Conservation (phyloP, 225 moss, liverwort and hornwort species). For the Physcomitrellopsis africana region DNA sequence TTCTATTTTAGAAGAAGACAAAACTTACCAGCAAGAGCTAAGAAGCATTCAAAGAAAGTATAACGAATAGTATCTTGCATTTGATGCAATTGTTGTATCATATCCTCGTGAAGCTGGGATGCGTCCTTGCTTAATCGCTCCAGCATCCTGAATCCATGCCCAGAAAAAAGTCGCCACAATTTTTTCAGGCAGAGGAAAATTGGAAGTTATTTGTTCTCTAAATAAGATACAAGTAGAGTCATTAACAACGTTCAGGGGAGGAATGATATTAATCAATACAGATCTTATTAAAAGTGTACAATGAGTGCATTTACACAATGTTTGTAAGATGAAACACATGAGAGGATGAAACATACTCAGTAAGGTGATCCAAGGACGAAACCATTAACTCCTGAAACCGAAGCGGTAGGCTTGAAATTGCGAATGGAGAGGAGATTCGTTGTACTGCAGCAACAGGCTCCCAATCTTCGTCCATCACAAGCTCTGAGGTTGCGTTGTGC, state of each 20-base stretch:
- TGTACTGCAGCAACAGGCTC: conserved; percentile 86
- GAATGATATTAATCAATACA: neutral
- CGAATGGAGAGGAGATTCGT: conserved; percentile 73
- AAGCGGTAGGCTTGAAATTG: conserved; percentile 86
- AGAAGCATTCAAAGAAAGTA: conserved; percentile 94
- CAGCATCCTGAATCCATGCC: conserved; percentile 70
- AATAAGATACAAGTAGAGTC: too few species aligned
- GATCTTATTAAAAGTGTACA: neutral
- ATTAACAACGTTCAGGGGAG: neutral
- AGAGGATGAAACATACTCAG: conserved; percentile 51
- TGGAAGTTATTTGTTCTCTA: neutral
- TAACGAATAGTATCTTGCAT: conserved; percentile 91
- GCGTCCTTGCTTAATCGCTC: conserved; percentile 69
- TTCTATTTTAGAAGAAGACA: conserved; percentile 2
- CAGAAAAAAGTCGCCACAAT: conserved; percentile 10
- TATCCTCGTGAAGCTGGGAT: conserved; percentile 77
- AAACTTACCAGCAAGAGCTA: conserved; percentile 75
- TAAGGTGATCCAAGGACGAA: conserved; percentile 84
- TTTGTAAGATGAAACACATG: neutral
- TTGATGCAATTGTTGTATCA: conserved; percentile 72
- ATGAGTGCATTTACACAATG: neutral
- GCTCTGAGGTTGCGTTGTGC: conserved; percentile 79
- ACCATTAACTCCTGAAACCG: conserved; percentile 85
- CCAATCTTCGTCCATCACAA: conserved; percentile 89
- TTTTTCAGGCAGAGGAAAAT: neutral